Conservation (phyloP, 345 rosid genomes). For the Euphorbia pulcherrima region DNA sequence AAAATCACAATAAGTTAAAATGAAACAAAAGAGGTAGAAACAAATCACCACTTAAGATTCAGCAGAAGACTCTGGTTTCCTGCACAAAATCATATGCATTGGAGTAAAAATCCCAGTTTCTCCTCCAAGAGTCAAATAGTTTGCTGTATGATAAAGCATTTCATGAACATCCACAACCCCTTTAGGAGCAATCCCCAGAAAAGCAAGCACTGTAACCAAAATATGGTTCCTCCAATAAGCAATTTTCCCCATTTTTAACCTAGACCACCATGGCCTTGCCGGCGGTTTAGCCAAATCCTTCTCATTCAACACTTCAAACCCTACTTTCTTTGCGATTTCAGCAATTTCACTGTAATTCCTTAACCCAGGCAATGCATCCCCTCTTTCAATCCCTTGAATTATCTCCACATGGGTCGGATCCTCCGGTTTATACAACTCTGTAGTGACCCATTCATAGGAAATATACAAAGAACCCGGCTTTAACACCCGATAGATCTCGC, state of each 20-base stretch:
- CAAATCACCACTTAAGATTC: not conserved
- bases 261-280: slow-evolving; percentile 73
- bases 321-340: slow-evolving; percentile 56
- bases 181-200: slow-evolving; percentile 75
- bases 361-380: slow-evolving; percentile 82
- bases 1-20: not conserved
- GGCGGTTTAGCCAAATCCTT: slow-evolving; percentile 80
- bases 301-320: slow-evolving; percentile 78
- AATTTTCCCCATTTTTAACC: slow-evolving; percentile 78
- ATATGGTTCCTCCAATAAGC: slow-evolving; percentile 97
- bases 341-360: slow-evolving; percentile 58
- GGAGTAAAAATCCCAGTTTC: slow-evolving; percentile 86
- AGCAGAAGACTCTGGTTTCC: slow-evolving; percentile 50
- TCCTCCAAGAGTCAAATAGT: slow-evolving; percentile 70
- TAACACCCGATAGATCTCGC: slow-evolving; percentile 68
- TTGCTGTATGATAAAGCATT: slow-evolving; percentile 80
- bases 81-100: slow-evolving; percentile 90
- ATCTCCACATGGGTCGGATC: slow-evolving; percentile 60
- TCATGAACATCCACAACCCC: slow-evolving; percentile 93
- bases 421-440: slow-evolving; percentile 46
- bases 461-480: slow-evolving; percentile 76
- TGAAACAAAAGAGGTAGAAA: not conserved
- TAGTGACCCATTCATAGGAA: slow-evolving; percentile 92
- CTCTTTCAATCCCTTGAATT: slow-evolving; percentile 85
- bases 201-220: slow-evolving; percentile 57